Base-by-base conservation (phyloP, 345 rosid genomes). In the Salix purpurea region DNA sequence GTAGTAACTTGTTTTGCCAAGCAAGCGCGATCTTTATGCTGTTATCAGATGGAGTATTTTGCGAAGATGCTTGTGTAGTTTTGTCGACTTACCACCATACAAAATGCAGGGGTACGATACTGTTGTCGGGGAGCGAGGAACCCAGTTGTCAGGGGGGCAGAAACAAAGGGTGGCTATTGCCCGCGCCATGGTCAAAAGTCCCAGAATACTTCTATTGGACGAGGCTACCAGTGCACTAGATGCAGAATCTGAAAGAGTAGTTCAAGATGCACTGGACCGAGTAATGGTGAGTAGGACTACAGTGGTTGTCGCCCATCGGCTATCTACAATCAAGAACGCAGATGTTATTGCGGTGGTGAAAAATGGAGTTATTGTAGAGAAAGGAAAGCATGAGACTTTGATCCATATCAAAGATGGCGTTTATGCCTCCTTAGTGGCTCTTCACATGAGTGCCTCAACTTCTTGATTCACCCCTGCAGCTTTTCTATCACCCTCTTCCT, bases 81-180 rank as follows among this genome's bases (percentile, higher is more conserved):
- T 56, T 23, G 26, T 21, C 4, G 24, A 15, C 66, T 4, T 19
- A 5, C 32, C 12, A 39, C 3, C 14, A 26, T 54, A 40, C n/a
- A 54, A 79, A 65, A 19, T 73, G 71, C 83, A 92, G 91, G 97
- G 96, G 0, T 90, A 91, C n/a, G 88, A 91, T 9, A 91, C 97
- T 0, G 18, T 84, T 21, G 97, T 91, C 0, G 98, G 98, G 23
- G 93, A 91, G 78, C 75, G 91, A 75, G 98, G 97, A 65, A 81
- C 84, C 15, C 97, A 91, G 5, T 62, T 93, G 36, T 91, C 98
- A 0, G 97, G 97, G 9, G 97, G 98, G 56, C 98, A 91, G 52
- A 93, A 93, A 68, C 98, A 91, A n/a, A 85, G 98, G 1, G 88
- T 91, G 56, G 96, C 98, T n/a, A 91, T 93, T 7, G 93, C 98